Evolutionary conservation across 176 grass and related monocot genomes (phyloP), one percentile per base, ranked within the genome.

Genomic region (Aegilops longissima): DNA sequence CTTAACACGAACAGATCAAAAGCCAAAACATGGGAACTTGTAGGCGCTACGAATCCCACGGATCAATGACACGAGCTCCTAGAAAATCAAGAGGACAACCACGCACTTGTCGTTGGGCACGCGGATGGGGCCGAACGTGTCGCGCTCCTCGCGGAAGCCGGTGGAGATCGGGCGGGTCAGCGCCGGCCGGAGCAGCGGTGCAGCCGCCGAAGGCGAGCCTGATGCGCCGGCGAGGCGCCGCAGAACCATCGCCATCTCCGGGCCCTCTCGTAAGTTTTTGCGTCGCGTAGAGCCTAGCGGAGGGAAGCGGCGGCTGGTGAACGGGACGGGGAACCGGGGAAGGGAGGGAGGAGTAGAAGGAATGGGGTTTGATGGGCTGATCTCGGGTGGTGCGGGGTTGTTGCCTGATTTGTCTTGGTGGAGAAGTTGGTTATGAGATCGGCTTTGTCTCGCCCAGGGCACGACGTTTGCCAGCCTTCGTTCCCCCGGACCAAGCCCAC

Each of bases 121-220:
- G 14, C 36, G 83, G 72, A 99, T 94, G 78, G 97, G 97, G 4
- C 92, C 97, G 80, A 96, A 96, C 11, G 97, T 99, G 83, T 99
- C 97, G 59, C 90, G 85, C 87, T 98, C 97, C 84, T 98, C 94
- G 84, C 97, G 89, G 89, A 93, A 99, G 27, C 72, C 85, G 23
- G 76, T 89, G 79, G 90, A 93, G 82, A 99, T 90, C 78, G 85
- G 82, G 49, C 90, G 94, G 85, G 82, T 82, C 44, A 94, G 66
- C 35, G 89, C 82, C 11, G 90, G 87, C 4, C 85, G 85, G 51
- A 96, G 59, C 30, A 95, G 80, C 82, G 86, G 44, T 63, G 82
- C 86, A 12, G 63, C 25, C 65, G 68, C 62, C 58, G 90, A 89
- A 36, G 73, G 73, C 40, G 84, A 86, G 20, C 40, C 59, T 34